Conservation (phyloP, 2,329 filamentous ascomycete genomes). For the Drechslerella coelobrocha region DNA sequence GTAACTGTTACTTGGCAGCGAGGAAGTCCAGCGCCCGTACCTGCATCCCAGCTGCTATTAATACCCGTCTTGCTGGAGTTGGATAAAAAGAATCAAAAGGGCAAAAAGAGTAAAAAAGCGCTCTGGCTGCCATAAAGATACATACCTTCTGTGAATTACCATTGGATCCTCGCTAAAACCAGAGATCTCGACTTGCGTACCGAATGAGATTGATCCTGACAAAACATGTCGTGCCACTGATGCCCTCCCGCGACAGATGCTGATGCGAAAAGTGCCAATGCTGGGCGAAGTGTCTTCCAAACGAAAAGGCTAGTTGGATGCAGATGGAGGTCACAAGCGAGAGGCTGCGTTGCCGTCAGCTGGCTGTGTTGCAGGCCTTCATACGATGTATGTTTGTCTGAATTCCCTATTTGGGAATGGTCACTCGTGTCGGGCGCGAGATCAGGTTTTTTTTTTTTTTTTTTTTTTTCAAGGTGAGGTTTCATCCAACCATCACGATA, state of each 20-base stretch:
- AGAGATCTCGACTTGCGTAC: not conserved
- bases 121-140: not conserved
- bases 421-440: not conserved
- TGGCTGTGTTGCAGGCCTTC: not conserved
- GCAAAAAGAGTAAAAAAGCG: too few species aligned
- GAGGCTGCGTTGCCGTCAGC: not conserved
- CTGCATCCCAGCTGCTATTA: conserved; percentile 44
- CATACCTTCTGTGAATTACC: too few species aligned
- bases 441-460: conserved; percentile 36
- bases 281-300: too few species aligned
- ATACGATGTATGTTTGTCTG: conserved; percentile 23
- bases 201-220: conserved; percentile 1
- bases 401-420: conserved; percentile 27
- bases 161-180: not conserved
- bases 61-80: conserved; percentile 7
- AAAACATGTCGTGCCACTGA: not conserved
- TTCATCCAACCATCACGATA: conserved; percentile 14
- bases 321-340: too few species aligned
- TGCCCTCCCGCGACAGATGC: not conserved
- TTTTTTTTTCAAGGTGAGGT: too few species aligned
- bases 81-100: not conserved
- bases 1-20: conserved; percentile 42
- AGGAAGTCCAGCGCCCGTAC: conserved; percentile 32
- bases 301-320: too few species aligned
- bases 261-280: not conserved